A percentile compares a stretch with the other conserved stretches of the same genome.
Evolutionary conservation across 495 filamentous ascomycete species (phyloP).

Genomic region (Neurospora africana): DNA sequence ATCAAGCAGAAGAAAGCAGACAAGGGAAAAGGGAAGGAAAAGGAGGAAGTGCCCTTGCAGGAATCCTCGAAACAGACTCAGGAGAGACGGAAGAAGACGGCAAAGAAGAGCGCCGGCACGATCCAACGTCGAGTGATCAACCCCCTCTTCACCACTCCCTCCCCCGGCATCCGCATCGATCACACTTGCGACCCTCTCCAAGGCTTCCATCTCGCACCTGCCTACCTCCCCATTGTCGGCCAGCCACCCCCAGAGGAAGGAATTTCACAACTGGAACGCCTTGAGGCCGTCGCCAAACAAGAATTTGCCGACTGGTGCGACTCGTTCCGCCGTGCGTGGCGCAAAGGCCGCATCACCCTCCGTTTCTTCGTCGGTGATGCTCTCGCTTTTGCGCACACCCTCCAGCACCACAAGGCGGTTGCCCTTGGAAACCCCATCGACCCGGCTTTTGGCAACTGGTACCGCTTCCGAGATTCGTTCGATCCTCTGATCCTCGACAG

Average conservation of each 20-base stretch:
- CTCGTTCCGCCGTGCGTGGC: constrained; percentile 7
- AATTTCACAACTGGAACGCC: neutral
- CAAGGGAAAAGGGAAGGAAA: neutral
- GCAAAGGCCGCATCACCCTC: constrained; percentile 4
- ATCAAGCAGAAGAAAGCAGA: neutral
- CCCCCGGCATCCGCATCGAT: constrained; percentile 5
- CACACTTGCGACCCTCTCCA: constrained; percentile 15
- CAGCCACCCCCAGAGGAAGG: neutral
- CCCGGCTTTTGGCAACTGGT: neutral
- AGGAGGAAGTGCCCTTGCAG: neutral
- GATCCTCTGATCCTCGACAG: constrained; percentile 10
- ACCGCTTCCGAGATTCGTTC: constrained; percentile 1
- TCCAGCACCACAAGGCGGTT: constrained; percentile 10
- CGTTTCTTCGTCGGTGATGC: constrained; percentile 17
- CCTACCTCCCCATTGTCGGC: constrained; percentile 4
- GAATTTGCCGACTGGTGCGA: constrained; percentile 16
- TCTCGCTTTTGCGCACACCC: constrained; percentile 11
- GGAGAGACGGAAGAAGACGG: neutral
- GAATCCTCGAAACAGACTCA: neutral
- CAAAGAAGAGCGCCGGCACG: neutral
- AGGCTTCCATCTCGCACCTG: constrained; percentile 21
- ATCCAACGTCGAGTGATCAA: constrained; percentile 3
- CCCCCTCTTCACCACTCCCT: constrained; percentile 8
- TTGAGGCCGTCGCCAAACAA: constrained; percentile 5
- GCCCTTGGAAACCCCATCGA: neutral